Evolutionary conservation across 1,139 yeast genomes (phyloP).

Genomic region (Pichia sp.): DNA sequence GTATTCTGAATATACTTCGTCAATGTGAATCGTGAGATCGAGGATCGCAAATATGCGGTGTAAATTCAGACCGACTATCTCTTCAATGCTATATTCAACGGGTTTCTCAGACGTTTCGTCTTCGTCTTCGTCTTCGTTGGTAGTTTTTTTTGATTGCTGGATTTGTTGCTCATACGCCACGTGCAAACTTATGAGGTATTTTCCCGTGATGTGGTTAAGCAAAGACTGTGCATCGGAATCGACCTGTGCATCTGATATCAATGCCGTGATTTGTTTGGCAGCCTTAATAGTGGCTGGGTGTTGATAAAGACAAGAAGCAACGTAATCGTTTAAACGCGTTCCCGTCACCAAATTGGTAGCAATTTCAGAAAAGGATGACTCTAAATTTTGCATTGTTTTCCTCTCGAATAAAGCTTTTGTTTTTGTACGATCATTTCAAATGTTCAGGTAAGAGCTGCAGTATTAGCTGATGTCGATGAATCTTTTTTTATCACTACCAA

Average conservation of each 20-base stretch:
- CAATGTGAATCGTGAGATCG: slow-evolving; percentile 5
- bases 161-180: neutral
- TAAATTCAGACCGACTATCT: neutral
- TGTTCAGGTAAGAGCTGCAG: no score
- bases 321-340: neutral
- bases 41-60: neutral
- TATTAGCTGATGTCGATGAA: no score
- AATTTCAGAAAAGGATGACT: neutral
- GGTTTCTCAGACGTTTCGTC: neutral
- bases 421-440: no score
- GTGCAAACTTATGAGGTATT: slow-evolving; percentile 3
- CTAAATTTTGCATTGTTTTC: neutral
- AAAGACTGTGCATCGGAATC: neutral
- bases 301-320: neutral
- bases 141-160: neutral
- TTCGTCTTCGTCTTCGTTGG: neutral
- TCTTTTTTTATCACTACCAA: no score
- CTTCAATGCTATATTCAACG: neutral
- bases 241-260: neutral
- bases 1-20: slow-evolving; percentile 1
- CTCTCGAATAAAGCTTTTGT: no score
- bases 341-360: neutral
- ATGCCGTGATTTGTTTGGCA: neutral
- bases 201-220: slow-evolving; percentile 7
- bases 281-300: neutral